Percentiles rank a stretch among this genome's conserved stretches.
phyloP scores from a whole-genome alignment of 805 yeast genomes.

The Novakomyces olei region DNA sequence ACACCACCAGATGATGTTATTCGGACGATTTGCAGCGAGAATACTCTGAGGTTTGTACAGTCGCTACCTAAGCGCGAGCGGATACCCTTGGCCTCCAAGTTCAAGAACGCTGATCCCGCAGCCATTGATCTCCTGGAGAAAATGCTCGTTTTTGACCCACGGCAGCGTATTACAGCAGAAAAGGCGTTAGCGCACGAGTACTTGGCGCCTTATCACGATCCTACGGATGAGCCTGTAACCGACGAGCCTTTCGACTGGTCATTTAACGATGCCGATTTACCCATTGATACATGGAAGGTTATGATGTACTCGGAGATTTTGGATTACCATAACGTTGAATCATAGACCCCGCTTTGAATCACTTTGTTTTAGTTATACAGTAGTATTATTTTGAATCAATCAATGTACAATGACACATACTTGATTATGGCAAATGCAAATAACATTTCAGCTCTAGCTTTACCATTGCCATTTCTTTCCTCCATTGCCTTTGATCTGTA shows the following conservation, averaged over 20 bases:
- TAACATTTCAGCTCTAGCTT: too few relatives aligned
- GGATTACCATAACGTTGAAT: conserved; percentile 80
- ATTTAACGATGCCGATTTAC: conserved; percentile 83
- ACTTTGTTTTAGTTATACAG: neutral
- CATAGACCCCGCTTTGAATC: neutral
- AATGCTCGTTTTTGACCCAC: conserved; percentile 89
- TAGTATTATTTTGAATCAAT: neutral
- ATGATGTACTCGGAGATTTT: conserved; percentile 97
- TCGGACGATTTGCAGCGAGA: conserved; percentile 86
- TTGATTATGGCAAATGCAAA: too few relatives aligned
- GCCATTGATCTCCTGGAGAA: conserved; percentile 73
- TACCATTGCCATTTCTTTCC: too few relatives aligned
- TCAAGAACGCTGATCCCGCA: conserved; percentile 43
- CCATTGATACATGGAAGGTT: conserved; percentile 95
- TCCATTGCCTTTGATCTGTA: too few relatives aligned
- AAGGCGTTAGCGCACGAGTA: conserved; percentile 80
- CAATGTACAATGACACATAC: too few relatives aligned
- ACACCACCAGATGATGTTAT: conserved; percentile 93
- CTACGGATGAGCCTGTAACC: conserved; percentile 90
- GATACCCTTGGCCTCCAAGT: conserved; percentile 64
- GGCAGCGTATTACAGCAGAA: conserved; percentile 79
- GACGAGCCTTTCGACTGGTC: conserved; percentile 91
- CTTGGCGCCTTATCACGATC: conserved; percentile 87
- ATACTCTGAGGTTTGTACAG: conserved; percentile 79
- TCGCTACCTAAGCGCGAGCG: conserved; percentile 85